Conservation (phyloP, 129 eudicot species). For the Chrysanthemum lavandulifolium region DNA sequence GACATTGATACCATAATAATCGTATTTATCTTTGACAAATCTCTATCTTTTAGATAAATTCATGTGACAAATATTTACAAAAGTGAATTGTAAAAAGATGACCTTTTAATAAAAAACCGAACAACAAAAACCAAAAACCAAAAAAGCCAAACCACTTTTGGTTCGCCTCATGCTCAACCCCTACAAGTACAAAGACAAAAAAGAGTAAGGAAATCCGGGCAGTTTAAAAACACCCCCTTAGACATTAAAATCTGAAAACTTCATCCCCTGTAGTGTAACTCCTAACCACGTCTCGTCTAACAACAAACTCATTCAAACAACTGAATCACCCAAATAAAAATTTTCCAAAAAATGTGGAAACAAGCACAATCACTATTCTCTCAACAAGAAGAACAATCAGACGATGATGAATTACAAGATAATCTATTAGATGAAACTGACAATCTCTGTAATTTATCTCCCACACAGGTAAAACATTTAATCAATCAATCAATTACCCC, state of each 20-base stretch:
- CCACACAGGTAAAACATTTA: conserved; percentile 49
- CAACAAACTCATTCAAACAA: conserved; percentile 24
- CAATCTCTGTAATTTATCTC: conserved; percentile 64
- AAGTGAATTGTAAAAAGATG: no score
- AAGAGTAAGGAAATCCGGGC: no score
- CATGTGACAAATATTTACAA: no score
- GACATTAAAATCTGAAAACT: neutral
- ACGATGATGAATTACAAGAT: conserved; percentile 44
- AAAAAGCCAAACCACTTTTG: no score
- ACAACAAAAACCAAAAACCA: no score
- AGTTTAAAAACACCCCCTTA: conserved; percentile 10
- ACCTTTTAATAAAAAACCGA: no score
- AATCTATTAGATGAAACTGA: conserved; percentile 51
- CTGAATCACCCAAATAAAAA: neutral
- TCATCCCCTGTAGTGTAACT: neutral
- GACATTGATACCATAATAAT: no score
- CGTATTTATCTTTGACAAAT: no score
- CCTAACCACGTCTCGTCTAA: conserved; percentile 15
- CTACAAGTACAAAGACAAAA: no score
- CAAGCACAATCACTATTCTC: conserved; percentile 39
- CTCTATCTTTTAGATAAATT: no score
- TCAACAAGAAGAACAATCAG: conserved; percentile 32
- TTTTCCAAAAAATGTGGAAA: conserved; percentile 67
- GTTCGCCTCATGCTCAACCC: no score
- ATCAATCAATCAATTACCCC: neutral